Conservation (phyloP, 2,329 filamentous ascomycete genomes). For the Cadophora malorum region DNA sequence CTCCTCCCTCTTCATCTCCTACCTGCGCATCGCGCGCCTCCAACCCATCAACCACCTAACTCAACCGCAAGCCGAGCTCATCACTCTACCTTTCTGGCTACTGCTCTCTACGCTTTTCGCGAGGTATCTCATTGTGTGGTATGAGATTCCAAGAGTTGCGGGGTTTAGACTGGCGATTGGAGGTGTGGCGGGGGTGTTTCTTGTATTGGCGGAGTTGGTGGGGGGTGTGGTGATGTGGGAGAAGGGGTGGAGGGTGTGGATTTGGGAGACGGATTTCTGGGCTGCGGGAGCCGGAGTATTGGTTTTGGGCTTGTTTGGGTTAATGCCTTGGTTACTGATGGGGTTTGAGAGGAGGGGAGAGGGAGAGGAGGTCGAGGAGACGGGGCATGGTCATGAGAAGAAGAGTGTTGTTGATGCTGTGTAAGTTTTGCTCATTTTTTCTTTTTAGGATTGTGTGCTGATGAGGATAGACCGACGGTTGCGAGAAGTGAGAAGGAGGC, state of each 20-base stretch:
- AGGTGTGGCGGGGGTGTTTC: slow-evolving; percentile 36
- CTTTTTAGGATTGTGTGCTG: not conserved
- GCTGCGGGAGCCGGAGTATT: slow-evolving; percentile 28
- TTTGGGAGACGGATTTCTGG: slow-evolving; percentile 32
- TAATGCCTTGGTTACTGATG: slow-evolving; percentile 43
- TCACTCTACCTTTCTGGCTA: slow-evolving; percentile 30
- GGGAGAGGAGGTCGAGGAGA: slow-evolving; percentile 40
- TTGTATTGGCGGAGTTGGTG: slow-evolving; percentile 36
- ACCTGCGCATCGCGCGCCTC: slow-evolving; percentile 30
- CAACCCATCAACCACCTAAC: slow-evolving; percentile 33
- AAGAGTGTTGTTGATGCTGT: slow-evolving; percentile 32
- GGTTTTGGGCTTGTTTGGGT: slow-evolving; percentile 32
- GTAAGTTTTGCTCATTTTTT: slow-evolving; percentile 26
- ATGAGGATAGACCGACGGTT: not conserved
- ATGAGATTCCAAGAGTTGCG: slow-evolving; percentile 42
- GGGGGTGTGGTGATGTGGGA: slow-evolving; percentile 31
- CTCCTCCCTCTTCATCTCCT: slow-evolving; percentile 34
- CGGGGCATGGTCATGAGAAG: slow-evolving; percentile 39
- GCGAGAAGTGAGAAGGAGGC: not conserved
- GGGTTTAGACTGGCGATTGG: slow-evolving; percentile 46
- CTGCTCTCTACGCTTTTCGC: slow-evolving; percentile 40
- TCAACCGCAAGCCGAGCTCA: slow-evolving; percentile 30
- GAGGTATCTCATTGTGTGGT: slow-evolving; percentile 38
- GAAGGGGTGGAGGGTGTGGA: slow-evolving; percentile 34
- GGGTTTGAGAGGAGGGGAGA: slow-evolving; percentile 38